Evolutionary conservation across 73 alveolate genomes (phyloP), one percentile per base, ranked within the genome.

Genomic region (Durusdinium trenchii): DNA sequence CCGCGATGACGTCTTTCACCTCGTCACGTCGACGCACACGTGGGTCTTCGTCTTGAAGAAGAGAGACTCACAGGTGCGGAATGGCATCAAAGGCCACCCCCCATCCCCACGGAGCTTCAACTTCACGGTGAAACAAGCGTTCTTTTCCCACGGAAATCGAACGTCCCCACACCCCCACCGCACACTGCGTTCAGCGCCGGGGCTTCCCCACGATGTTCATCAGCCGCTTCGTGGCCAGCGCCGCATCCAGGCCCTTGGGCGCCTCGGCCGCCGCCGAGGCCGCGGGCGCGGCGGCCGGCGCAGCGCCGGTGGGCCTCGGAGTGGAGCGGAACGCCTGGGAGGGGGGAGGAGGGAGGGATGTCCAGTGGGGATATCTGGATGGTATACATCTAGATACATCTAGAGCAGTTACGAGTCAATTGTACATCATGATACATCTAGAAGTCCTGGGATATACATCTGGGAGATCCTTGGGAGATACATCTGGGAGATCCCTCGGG

Each of bases 1-100:
- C 98, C 47, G 98, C 98, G 45, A 91, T 91, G 61, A 91, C 98
- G n/a, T 91, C 98, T 50, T 91, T 91, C 45, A 90, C 96, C 96
- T 90, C 35, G 71, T 69, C 32, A 32, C 3, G 10, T 35, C 85
- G 10, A 20, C 18, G 57, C 38, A 18, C 57, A 38, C 14, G 86
- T 60, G 73, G 30, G 30, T 23, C 73, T 23, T 23, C 18, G 3
- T 23, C 1, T 1, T 23, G 73, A 32, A 32, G 73, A 60, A 60
- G 73, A 60, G 0, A 23, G 73, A 32, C n/a, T 23, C 1, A 60
- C 73, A 60, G 30, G 30, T 60, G 1, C 18, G 73, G 73, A 60
- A n/a, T n/a, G n/a, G n/a, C 30, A 16, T 57, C 32, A 57, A 57
- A 57, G 3, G 73, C 73, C n/a, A 60, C 73, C 4, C 69, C n/a